phyloP scores from a whole-genome alignment of 176 grass and related monocot species.

The Zea luxurians region DNA sequence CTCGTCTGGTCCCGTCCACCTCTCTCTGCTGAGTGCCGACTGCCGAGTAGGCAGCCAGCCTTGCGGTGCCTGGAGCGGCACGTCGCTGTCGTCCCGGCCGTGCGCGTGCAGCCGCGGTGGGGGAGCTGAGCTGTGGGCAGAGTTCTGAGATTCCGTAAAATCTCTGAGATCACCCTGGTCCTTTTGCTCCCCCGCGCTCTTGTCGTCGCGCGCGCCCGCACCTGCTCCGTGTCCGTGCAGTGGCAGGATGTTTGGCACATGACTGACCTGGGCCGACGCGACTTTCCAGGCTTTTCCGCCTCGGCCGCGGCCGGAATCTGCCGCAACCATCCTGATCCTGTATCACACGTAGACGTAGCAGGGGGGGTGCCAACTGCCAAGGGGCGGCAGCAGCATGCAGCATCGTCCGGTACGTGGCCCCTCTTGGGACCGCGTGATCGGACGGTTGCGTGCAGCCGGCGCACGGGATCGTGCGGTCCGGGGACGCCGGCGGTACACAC shows the following conservation, averaged over 20 bases:
- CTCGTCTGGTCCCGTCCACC: too few species aligned
- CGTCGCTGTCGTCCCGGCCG: constrained; percentile 2
- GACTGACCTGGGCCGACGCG: constrained; percentile 17
- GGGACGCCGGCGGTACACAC: not conserved
- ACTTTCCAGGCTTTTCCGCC: constrained; percentile 7
- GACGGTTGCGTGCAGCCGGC: constrained; percentile 11
- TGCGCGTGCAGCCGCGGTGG: too few species aligned
- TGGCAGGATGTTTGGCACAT: constrained; percentile 30
- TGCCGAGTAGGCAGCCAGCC: too few species aligned
- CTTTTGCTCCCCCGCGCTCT: constrained; percentile 45
- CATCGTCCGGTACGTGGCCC: too few species aligned
- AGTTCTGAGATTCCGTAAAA: constrained; percentile 60
- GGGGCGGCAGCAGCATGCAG: too few species aligned
- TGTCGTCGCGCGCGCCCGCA: constrained; percentile 27
- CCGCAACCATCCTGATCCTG: too few species aligned
- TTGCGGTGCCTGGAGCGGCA: not conserved
- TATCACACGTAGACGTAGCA: too few species aligned
- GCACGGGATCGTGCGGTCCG: constrained; percentile 6
- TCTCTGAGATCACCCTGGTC: constrained; percentile 55
- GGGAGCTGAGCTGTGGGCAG: constrained; percentile 30
- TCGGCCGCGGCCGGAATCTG: constrained; percentile 21
- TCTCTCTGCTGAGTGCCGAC: too few species aligned
- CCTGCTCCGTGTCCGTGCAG: too few species aligned
- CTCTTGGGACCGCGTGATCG: constrained; percentile 13
- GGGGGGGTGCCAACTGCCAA: too few species aligned